Evolutionary conservation across 1,284 basidiomycete genomes (phyloP), one percentile per base, ranked within the genome.

Genomic region (Tilletia walkeri): DNA sequence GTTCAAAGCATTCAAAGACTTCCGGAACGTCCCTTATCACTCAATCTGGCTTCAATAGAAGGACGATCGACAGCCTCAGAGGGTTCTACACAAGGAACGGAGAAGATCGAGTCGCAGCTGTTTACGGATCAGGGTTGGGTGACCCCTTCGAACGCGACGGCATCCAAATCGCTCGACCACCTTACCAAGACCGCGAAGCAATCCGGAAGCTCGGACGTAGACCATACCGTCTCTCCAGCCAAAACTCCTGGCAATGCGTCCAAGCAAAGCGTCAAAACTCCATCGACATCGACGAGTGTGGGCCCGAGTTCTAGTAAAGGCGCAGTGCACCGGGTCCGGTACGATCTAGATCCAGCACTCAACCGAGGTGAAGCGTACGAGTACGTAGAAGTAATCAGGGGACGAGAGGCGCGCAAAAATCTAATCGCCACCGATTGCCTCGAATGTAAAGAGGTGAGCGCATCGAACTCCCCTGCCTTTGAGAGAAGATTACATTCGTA

Each of bases 391-490:
- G 59, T 63, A 14, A 14, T 63, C 9, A 5, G 59, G 14, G 59
- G 36, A 10, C 59, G 59, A 18, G 59, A 63, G 59, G 59, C 59
- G 59, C 30, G 59, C 16, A 38, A 20, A 16, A 18, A 38, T 9
- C 34, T 63, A 16, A 41, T 63, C 12, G 59, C 59, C 6, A 41
- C 36, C 16, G 59, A 63, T 5, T 63, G 59, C 59, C 30, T 63
- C 30, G 59, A 63, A 41, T 63, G 59, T 20, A 34, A 63, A 63
- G 36, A 63, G 59, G 59, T 63, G 16, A 16, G 59, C 39, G 38
- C 6, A 9, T 53, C 18, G 50, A 12, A 12, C 24, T n/a, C 50
- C 18, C 16, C 24, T 18, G 50, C 7, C 18, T n/a, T 53, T 7
- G 9, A 18, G 18, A 18, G 24, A 18, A 9, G 24, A 12, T 53